Percentiles rank a stretch among this genome's conserved stretches.
Evolutionary conservation across 2,329 filamentous ascomycete genomes (phyloP).

Genomic region (Phoma sp.): DNA sequence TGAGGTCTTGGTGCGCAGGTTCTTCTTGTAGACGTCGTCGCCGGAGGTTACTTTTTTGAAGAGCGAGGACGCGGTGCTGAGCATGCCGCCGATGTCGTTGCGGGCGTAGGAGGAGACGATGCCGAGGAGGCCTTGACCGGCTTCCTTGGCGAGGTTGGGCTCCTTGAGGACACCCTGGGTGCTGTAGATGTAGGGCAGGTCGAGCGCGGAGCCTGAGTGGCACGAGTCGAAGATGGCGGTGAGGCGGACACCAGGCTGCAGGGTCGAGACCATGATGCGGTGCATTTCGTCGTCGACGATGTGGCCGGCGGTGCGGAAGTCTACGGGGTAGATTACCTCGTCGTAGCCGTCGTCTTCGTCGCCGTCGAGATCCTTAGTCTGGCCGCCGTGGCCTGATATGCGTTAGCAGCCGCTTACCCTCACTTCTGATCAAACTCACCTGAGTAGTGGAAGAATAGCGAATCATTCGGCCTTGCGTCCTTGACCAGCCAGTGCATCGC

Average conservation of each 20-base stretch:
- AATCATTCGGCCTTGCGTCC: constrained; percentile 90
- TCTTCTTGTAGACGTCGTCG: constrained; percentile 79
- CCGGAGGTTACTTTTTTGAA: constrained; percentile 87
- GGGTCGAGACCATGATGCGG: constrained; percentile 76
- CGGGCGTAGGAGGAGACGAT: constrained; percentile 80
- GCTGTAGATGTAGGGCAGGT: constrained; percentile 81
- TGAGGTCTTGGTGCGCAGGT: constrained; percentile 87
- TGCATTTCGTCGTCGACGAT: constrained; percentile 88
- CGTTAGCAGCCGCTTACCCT: not conserved
- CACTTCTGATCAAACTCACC: too few relatives aligned
- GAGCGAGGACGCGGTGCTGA: constrained; percentile 79
- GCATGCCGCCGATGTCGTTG: constrained; percentile 83
- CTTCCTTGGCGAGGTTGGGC: constrained; percentile 81
- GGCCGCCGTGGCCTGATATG: constrained; percentile 74
- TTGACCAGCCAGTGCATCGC: constrained; percentile 99
- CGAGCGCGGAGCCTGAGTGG: constrained; percentile 79
- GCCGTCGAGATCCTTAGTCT: constrained; percentile 79
- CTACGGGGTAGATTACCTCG: constrained; percentile 84
- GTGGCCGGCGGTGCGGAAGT: constrained; percentile 79
- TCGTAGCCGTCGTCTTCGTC: constrained; percentile 85
- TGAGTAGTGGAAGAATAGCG: constrained; percentile 97
- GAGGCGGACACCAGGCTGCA: constrained; percentile 82
- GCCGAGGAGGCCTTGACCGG: constrained; percentile 73
- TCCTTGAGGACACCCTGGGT: constrained; percentile 83
- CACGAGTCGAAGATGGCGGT: constrained; percentile 85